phyloP scores from a whole-genome alignment of 2,329 filamentous ascomycete genomes.

The Fusarium denticulatum region DNA sequence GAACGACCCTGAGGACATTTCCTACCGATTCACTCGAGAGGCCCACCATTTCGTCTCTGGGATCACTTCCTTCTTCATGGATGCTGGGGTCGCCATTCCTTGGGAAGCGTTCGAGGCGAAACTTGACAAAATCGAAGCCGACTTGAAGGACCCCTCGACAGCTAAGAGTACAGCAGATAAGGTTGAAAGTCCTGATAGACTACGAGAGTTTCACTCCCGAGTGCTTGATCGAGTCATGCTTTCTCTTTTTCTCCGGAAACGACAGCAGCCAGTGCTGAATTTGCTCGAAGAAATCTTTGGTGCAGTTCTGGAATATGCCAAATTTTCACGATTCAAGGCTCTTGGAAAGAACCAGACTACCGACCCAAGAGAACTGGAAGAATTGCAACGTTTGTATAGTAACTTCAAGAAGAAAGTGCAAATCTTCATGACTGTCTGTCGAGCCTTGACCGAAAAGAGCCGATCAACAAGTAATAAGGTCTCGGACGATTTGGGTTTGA shows the following conservation, averaged over 20 bases:
- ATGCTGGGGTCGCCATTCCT: constrained; percentile 75
- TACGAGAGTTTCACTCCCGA: constrained; percentile 76
- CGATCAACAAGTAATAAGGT: constrained; percentile 47
- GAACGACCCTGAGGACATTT: constrained; percentile 50
- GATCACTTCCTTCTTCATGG: constrained; percentile 81
- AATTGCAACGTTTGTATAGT: constrained; percentile 63
- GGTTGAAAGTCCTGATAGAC: constrained; percentile 66
- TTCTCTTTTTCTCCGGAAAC: constrained; percentile 76
- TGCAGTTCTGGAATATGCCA: constrained; percentile 77
- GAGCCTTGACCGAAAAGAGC: constrained; percentile 72
- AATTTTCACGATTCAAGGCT: constrained; percentile 54
- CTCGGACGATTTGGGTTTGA: constrained; percentile 47
- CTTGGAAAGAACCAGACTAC: constrained; percentile 40
- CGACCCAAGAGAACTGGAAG: constrained; percentile 15
- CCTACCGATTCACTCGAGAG: constrained; percentile 75
- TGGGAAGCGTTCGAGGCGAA: constrained; percentile 78
- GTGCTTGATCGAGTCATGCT: constrained; percentile 80
- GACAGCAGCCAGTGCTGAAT: constrained; percentile 77
- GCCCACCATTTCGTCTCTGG: constrained; percentile 81
- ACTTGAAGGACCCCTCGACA: constrained; percentile 57
- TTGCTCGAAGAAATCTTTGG: constrained; percentile 82
- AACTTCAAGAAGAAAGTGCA: constrained; percentile 76
- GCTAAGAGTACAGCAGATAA: constrained; percentile 48
- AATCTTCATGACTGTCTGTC: constrained; percentile 79
- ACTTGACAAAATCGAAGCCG: constrained; percentile 70